Base-by-base conservation (phyloP, 2,329 filamentous ascomycete genomes). In the Claviceps africana region DNA sequence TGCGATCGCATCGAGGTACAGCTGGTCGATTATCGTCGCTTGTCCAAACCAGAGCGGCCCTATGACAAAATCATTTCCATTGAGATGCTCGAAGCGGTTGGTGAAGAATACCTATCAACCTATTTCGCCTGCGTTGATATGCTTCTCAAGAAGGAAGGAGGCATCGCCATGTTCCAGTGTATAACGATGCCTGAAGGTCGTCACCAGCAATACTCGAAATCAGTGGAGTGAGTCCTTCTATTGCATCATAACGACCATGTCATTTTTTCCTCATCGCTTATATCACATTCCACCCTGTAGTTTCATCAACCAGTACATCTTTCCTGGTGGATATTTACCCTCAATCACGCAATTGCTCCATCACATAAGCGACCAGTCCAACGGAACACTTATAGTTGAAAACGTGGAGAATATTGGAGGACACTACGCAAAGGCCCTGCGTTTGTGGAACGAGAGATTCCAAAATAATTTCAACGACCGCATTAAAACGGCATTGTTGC, bases 51-150 rank as follows among this genome's bases (percentile, higher is more conserved):
- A 0, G 69, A 71, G 45, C 69, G 65, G 1, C 68, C 71, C 0
- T 88, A 80, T 58, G 85, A 88, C 65, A 86, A 86, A 62, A 72
- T 88, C 7, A 73, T 88, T 8, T 86, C 82, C 4, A 86, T 88
- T 53, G 85, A 88, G 62, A 88, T 88, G 85, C 70, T 88, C 22
- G 85, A 88, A 67, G 82, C 82, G 1, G 85, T 88, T 0, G 85
- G 85, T 3, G 70, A 75, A 50, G 81, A 85, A 60, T 87, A 79
- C 58, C 65, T 88, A 33, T 71, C 74, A 21, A 82, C 77, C 1
- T 88, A 87, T 61, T 88, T 88, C 61, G 67, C 70, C 19, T 79
- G 77, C 57, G 72, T 88, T 49, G 70, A 86, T 58, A 70, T 71
- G 53, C 64, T 86, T 33, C 65, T 88, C 44, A 86, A 88, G 65